Percentiles rank a stretch among this genome's conserved stretches.
These are phyloP conservation scores for Macrophomina phaseolina DNA, from an alignment of 2,329 filamentous ascomycete genomes.

Conservation along the genomic window DNA sequence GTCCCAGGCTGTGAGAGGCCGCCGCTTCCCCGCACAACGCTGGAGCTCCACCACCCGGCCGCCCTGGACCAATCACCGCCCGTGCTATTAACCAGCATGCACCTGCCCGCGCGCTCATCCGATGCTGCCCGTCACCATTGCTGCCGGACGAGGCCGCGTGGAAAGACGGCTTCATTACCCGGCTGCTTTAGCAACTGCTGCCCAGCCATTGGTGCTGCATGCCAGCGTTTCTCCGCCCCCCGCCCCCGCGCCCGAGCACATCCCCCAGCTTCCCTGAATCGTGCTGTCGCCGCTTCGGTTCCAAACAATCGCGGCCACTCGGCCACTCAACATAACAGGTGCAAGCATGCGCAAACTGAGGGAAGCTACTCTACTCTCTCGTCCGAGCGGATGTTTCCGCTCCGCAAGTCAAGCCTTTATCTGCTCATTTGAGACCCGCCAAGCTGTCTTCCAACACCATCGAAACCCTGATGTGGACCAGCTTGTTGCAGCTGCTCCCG, in stretches of 20 bases:
- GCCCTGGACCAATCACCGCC: slow-evolving; percentile 14
- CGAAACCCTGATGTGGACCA: background rate
- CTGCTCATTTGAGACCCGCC: background rate
- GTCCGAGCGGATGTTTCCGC: no score
- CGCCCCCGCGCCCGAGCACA: slow-evolving; percentile 21
- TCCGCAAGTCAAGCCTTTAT: no score
- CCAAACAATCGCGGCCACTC: no score
- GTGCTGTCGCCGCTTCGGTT: background rate
- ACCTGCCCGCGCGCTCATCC: slow-evolving; percentile 11
- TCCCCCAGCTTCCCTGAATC: slow-evolving; percentile 16
- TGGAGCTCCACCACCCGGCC: slow-evolving; percentile 10
- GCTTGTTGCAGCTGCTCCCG: background rate
- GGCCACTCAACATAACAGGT: background rate
- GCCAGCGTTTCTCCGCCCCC: slow-evolving; percentile 2
- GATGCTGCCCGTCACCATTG: slow-evolving; percentile 17
- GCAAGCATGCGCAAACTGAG: no score
- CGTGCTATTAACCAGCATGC: background rate
- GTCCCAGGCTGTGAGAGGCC: background rate
- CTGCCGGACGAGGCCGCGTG: background rate
- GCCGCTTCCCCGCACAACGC: slow-evolving; percentile 21
- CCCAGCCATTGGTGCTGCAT: slow-evolving; percentile 5
- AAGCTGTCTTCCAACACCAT: background rate
- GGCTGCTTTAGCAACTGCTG: slow-evolving; percentile 1
- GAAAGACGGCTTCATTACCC: background rate
- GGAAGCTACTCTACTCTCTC: no score